Evolutionary conservation across 495 filamentous ascomycete genomes (phyloP).

Genomic region (Hypomontagnella submonticulosa): DNA sequence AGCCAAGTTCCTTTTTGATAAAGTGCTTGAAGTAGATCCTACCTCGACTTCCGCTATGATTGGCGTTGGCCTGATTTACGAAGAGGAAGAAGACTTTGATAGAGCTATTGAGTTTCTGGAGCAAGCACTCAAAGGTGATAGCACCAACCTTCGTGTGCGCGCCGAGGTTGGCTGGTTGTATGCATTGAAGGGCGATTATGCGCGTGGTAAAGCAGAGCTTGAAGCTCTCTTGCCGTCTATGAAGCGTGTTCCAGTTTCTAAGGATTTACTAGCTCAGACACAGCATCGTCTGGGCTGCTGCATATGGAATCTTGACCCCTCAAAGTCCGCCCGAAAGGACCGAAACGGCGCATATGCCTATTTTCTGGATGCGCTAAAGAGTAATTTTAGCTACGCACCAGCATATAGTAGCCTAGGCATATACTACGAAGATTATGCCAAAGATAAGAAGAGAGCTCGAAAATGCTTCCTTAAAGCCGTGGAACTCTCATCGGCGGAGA

Average conservation of each 20-base stretch:
- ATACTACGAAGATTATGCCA: constrained; percentile 92
- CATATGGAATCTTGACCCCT: constrained; percentile 83
- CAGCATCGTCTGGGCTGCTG: constrained; percentile 90
- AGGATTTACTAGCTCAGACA: constrained; percentile 81
- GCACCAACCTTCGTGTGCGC: constrained; percentile 76
- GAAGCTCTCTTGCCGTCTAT: constrained; percentile 70
- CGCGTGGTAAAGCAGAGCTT: constrained; percentile 70
- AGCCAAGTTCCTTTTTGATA: constrained; percentile 83
- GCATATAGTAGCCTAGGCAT: constrained; percentile 94
- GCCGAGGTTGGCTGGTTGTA: constrained; percentile 91
- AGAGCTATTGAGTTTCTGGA: constrained; percentile 81
- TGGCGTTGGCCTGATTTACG: constrained; percentile 88
- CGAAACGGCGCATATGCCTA: constrained; percentile 78
- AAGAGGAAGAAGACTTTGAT: constrained; percentile 88
- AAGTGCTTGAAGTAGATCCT: constrained; percentile 75
- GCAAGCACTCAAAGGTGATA: constrained; percentile 76
- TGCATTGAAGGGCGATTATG: constrained; percentile 80
- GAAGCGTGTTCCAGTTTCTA: constrained; percentile 53
- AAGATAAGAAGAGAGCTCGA: constrained; percentile 82
- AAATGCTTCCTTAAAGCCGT: constrained; percentile 98
- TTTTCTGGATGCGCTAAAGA: constrained; percentile 85
- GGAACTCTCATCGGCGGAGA: constrained; percentile 88
- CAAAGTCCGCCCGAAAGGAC: constrained; percentile 75
- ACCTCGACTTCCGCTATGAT: constrained; percentile 82
- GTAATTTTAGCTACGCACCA: constrained; percentile 89